A percentile compares a stretch with the other conserved stretches of the same genome.
Evolutionary conservation across 1,139 yeast species (phyloP).

Genomic region (Taphrina flavorubra): DNA sequence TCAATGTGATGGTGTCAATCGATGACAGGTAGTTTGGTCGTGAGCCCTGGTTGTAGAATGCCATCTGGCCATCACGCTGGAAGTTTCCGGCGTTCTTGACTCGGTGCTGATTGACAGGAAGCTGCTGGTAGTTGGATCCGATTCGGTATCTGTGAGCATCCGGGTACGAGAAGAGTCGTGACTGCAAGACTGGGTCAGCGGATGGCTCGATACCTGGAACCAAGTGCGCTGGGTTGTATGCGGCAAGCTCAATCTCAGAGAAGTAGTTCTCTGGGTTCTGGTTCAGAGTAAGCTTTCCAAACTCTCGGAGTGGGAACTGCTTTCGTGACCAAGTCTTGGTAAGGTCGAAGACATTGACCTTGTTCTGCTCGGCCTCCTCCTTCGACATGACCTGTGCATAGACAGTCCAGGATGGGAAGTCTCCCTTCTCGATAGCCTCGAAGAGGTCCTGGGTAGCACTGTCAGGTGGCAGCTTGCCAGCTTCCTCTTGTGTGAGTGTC

Average conservation of each 20-base stretch:
- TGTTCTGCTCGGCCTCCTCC: slow-evolving; percentile 65
- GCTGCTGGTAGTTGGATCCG: slow-evolving; percentile 72
- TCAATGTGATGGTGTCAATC: slow-evolving; percentile 60
- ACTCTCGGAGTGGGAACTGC: slow-evolving; percentile 74
- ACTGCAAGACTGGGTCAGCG: slow-evolving; percentile 85
- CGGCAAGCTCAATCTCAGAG: slow-evolving; percentile 83
- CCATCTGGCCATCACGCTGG: slow-evolving; percentile 87
- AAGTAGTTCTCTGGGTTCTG: slow-evolving; percentile 78
- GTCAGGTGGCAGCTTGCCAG: slow-evolving; percentile 66
- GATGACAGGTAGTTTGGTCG: slow-evolving; percentile 68
- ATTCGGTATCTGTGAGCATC: slow-evolving; percentile 77
- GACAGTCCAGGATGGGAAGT: slow-evolving; percentile 68
- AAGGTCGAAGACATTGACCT: slow-evolving; percentile 65
- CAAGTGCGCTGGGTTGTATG: slow-evolving; percentile 81
- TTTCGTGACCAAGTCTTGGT: slow-evolving; percentile 83
- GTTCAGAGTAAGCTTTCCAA: slow-evolving; percentile 72
- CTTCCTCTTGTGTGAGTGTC: slow-evolving; percentile 63
- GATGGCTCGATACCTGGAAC: slow-evolving; percentile 85
- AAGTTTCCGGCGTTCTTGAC: slow-evolving; percentile 49
- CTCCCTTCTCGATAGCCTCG: slow-evolving; percentile 63
- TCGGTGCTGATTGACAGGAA: slow-evolving; percentile 69
- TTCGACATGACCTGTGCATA: slow-evolving; percentile 76
- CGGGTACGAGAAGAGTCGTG: slow-evolving; percentile 81
- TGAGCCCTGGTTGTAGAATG: slow-evolving; percentile 80
- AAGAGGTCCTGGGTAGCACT: slow-evolving; percentile 64